Evolutionary conservation across 805 yeast species (phyloP), one percentile per base, ranked within the genome.

Genomic region (Pichia insulana): DNA sequence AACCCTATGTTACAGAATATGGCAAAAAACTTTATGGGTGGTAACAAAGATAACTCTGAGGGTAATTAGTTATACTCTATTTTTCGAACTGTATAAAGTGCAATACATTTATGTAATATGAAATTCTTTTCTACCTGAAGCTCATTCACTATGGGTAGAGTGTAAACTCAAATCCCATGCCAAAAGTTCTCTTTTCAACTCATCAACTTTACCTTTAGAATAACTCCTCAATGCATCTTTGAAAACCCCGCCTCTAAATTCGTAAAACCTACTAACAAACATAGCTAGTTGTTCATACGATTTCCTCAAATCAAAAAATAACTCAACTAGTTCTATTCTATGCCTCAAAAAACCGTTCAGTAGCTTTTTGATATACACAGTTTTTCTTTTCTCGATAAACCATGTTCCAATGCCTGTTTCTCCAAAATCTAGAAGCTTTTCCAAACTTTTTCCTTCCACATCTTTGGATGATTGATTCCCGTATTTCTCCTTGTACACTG

Each of bases 1-100:
- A 82, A 87, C 62, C 95, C 95, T 42, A 76, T 78, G 69, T 65
- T 87, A 36, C 78, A 70, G 60, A 74, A 80, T 49, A 65, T 83
- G 76, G 92, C 89, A 28, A 71, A 68, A 44, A 81, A 70, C 54
- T 79, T 86, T 57, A 73, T 80, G 74, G 83, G 84, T 38, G 75
- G 76, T 27, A 41, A 48, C 6, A 61, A 61, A 40, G 30, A 34
- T 27, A 34, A 20, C 19, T 28, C 36, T 20, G 28, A 35, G 7
- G 42, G 30, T 46, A 30, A 34, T 26, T 30, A 22, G 20, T n/a
- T 22, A 8, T 22, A 6, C 25, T 22, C 25, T 22, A 22, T 22
- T 22, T 22, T 22, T 22, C 5, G 5, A 22, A 8, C 25, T 22
- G 25, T 22, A 22, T 22, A 22, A 22, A 22, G 25, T 22, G 8